Evolutionary conservation across 192 early-diverging fungal species (phyloP), one percentile per base, ranked within the genome.

Genomic region (Entrophospora sp.): DNA sequence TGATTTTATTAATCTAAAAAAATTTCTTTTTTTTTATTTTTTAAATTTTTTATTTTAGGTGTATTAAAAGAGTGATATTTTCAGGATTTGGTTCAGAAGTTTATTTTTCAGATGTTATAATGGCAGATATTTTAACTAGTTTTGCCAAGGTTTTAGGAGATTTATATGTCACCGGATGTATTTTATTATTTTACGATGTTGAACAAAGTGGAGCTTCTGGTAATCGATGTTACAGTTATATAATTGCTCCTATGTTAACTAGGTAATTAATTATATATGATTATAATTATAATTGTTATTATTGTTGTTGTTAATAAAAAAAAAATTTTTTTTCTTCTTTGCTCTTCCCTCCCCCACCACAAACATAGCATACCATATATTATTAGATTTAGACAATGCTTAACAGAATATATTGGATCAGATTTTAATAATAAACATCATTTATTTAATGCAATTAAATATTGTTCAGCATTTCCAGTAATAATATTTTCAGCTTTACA

Each of bases 51-150:
- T n/a, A n/a, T n/a, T n/a, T n/a, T 70, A 86, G 84, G 64, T 73
- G 81, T 14, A 51, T 85, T 44, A 61, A 61, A 28, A 74, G 84
- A 32, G 68, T 82, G 3, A 35, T 82, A 25, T 82, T 77, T 43
- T 76, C 77, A n/a, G 71, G 70, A 51, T 45, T 86, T 24, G 66
- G 73, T 49, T 35, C 75, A 2, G 72, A 77, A 59, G 87, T 91
- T 3, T 79, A 75, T 27, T 81, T 91, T 57, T 76, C 73, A 0
- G 96, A 98, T 65, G 81, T 95, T 27, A 86, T 98, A 34, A 74
- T 98, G 52, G 94, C 95, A 0, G 96, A 98, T 83, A 90, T 97
- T 30, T 69, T 98, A 74, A 97, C 95, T 0, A 92, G 90, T 59
- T 96, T 92, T 73, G 89, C 94, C 2, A 83, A 89, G 46, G 89